Percentiles rank a stretch among this genome's conserved stretches.
phyloP scores from a whole-genome alignment of 2,329 filamentous ascomycete genomes.

The Colletotrichum shisoi region DNA sequence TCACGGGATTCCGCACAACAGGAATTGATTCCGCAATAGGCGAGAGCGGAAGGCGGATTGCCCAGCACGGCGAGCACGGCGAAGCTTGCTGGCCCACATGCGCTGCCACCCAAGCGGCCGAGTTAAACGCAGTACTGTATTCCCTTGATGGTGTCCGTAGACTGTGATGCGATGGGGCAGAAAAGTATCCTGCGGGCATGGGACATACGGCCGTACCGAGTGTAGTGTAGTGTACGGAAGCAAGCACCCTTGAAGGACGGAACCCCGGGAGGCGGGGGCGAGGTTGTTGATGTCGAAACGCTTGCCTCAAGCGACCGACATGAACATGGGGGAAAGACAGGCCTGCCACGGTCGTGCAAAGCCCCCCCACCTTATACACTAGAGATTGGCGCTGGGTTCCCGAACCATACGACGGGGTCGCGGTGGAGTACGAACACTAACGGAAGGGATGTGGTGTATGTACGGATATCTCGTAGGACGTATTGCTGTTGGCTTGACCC shows the following conservation, averaged over 20 bases:
- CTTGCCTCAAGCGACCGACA: conserved; percentile 7
- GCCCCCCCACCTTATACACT: neutral
- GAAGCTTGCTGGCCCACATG: conserved; percentile 25
- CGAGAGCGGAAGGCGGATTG: conserved; percentile 9
- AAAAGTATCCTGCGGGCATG: conserved; percentile 12
- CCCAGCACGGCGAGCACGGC: conserved; percentile 3
- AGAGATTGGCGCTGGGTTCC: conserved; percentile 24
- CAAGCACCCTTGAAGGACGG: conserved; percentile 13
- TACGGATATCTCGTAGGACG: neutral
- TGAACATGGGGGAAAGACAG: conserved; percentile 18
- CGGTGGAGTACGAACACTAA: conserved; percentile 1
- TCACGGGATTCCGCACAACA: conserved; percentile 5
- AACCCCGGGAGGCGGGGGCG: neutral
- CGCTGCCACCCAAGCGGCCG: conserved; percentile 15
- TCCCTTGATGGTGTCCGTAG: conserved; percentile 23
- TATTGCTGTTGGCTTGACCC: neutral
- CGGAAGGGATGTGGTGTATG: neutral
- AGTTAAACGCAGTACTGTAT: conserved; percentile 22
- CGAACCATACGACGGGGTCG: conserved; percentile 11
- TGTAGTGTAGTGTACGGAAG: neutral
- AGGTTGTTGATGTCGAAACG: conserved; percentile 7
- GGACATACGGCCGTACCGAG: conserved; percentile 31
- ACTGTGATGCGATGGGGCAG: conserved; percentile 9
- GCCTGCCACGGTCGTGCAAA: conserved; percentile 8
- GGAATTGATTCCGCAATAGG: conserved; percentile 32